Base-by-base conservation (phyloP, 2,329 filamentous ascomycete species). In the Ophiostoma quercus region DNA sequence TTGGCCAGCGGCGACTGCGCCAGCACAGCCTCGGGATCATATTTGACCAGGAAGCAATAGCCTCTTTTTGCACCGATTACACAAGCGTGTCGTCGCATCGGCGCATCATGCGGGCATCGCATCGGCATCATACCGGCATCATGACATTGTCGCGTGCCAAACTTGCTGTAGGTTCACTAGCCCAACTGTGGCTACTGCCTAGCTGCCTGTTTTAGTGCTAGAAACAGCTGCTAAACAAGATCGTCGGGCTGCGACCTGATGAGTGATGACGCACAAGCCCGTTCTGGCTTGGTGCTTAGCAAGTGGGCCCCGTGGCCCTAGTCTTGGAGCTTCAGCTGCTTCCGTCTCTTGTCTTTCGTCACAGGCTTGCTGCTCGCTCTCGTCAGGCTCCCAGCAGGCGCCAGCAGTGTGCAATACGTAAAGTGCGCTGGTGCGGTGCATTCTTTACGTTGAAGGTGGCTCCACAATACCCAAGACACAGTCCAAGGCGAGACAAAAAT, bases 201-300 rank as follows among this genome's bases (percentile, higher is more conserved):
- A 22, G 51, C 22, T 57, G 22, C 43, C 16, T 47, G 16, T 47
- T n/a, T 47, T n/a, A n/a, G 43, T 47, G 43, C 43, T 47, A 47
- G 19, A n/a, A 47, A 47, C 43, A 8, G 16, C 43, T 47, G 16
- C 43, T 47, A 47, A n/a, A 47, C 43, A 47, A 16, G 43, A 25
- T 57, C 51, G 51, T 57, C 51, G 51, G 51, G 51, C 51, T 57
- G n/a, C 51, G n/a, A 57, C 51, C 19, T 57, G 51, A 57, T 57
- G 51, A 57, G 51, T 57, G n/a, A 57, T 57, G 51, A 57, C 51
- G 51, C 51, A 57, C n/a, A 57, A n/a, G 51, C 51, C 51, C 51
- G 22, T 57, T 57, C 51, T 57, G n/a, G 51, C 51, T 47, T 47
- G 43, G 43, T 47, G 43, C 43, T 47, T 57, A 8, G 51, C 6